These are phyloP conservation scores for Globisporangium polare DNA, from an alignment of 352 stramenopile species.

Conservation along the genomic window DNA sequence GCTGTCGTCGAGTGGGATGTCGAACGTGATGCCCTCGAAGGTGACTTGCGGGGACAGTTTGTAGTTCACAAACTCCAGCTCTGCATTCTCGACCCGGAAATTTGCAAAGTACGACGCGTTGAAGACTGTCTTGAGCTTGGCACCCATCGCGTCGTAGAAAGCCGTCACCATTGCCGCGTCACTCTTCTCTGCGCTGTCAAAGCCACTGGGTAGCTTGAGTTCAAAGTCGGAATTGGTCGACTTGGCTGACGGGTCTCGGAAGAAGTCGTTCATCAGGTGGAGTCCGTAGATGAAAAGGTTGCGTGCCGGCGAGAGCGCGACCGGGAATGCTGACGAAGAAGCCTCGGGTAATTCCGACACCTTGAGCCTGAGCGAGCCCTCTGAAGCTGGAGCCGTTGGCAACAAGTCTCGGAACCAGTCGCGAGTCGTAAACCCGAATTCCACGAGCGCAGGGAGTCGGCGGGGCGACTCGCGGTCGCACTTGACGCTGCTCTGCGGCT, in stretches of 20 bases:
- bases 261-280: conserved; percentile 40
- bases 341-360: conserved; percentile 15
- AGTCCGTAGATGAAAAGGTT: conserved; percentile 29
- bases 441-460: conserved; percentile 32
- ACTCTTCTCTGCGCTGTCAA: conserved; percentile 13
- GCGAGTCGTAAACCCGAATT: conserved; percentile 50
- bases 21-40: conserved; percentile 43
- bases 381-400: conserved; percentile 21
- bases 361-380: conserved; percentile 15
- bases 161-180: conserved; percentile 19
- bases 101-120: conserved; percentile 22
- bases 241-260: conserved; percentile 25
- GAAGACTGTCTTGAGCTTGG: conserved; percentile 22
- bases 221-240: conserved; percentile 26
- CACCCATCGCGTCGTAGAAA: conserved; percentile 25
- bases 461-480: conserved; percentile 31
- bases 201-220: conserved; percentile 15
- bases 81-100: conserved; percentile 27
- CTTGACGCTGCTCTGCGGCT: neutral
- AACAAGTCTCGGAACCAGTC: conserved; percentile 39
- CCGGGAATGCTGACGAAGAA: conserved; percentile 18
- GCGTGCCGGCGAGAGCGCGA: conserved; percentile 20
- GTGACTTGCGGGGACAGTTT: conserved; percentile 22
- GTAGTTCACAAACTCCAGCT: conserved; percentile 29
- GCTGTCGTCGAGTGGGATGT: conserved; percentile 30